phyloP scores from a whole-genome alignment of 2,329 filamentous ascomycete genomes.

The Fusarium siculi region DNA sequence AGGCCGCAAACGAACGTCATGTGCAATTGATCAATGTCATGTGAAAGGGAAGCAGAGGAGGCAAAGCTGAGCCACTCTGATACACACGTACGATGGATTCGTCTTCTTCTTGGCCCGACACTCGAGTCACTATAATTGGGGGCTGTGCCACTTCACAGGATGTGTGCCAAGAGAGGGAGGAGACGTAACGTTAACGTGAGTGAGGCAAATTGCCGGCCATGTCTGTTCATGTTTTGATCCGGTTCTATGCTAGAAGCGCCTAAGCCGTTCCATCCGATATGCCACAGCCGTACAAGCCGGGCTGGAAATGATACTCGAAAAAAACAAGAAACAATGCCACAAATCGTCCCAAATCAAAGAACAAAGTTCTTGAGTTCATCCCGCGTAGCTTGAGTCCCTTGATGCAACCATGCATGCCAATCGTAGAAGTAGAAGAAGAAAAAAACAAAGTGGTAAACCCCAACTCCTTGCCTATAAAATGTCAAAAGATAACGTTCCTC shows the following conservation, averaged over 20 bases:
- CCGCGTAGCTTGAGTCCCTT: constrained; percentile 28
- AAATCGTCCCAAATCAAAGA: constrained; percentile 26
- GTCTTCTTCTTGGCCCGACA: constrained; percentile 5
- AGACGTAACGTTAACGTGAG: constrained; percentile 6
- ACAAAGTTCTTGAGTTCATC: constrained; percentile 23
- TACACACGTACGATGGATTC: constrained; percentile 17
- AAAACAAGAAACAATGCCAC: constrained; percentile 29
- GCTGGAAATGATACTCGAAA: constrained; percentile 2
- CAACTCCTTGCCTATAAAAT: constrained; percentile 39
- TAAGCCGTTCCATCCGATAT: constrained; percentile 24
- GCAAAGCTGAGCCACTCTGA: constrained; percentile 30
- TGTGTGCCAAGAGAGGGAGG: constrained; percentile 11
- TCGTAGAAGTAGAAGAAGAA: constrained; percentile 25
- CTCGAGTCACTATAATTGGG: constrained; percentile 6
- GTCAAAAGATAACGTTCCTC: constrained; percentile 28
- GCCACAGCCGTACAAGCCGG: constrained; percentile 12
- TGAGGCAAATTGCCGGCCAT: constrained; percentile 35
- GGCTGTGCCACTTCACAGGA: constrained; percentile 23
- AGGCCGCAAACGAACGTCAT: constrained; percentile 33
- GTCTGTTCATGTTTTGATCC: constrained; percentile 33
- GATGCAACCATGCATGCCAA: constrained; percentile 38
- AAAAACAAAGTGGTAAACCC: constrained; percentile 23
- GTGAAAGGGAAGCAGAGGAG: constrained; percentile 30
- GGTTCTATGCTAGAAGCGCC: constrained; percentile 30
- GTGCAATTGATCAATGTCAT: constrained; percentile 37